Evolutionary conservation across 805 yeast genomes (phyloP).

Genomic region (Lipomyces kockii): DNA sequence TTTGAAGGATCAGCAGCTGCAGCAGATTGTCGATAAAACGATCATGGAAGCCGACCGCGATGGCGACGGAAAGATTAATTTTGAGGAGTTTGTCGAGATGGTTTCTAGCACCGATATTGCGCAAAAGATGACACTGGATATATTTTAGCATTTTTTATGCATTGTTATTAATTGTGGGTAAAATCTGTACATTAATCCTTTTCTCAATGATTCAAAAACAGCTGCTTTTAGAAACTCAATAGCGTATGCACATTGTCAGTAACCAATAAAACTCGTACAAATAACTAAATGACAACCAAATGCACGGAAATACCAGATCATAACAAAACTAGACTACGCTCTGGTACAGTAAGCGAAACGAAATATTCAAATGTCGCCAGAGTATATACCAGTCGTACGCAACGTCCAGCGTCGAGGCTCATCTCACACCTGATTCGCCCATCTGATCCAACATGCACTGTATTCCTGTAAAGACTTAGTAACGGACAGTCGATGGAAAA

Average conservation of each 20-base stretch:
- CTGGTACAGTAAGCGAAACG: no score
- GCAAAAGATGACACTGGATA: conserved; percentile 40
- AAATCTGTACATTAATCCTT: background rate
- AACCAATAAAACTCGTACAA: background rate
- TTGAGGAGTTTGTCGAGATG: conserved; percentile 75
- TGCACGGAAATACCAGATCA: background rate
- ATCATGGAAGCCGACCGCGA: conserved; percentile 90
- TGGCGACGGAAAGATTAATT: conserved; percentile 83
- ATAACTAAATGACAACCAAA: background rate
- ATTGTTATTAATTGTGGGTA: background rate
- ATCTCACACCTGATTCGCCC: background rate
- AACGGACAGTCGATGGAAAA: background rate
- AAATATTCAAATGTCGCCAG: background rate
- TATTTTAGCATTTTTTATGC: conserved; percentile 31
- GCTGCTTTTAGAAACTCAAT: background rate
- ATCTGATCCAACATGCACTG: background rate
- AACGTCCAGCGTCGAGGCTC: background rate
- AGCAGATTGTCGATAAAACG: conserved; percentile 93
- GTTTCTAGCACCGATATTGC: conserved; percentile 46
- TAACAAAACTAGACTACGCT: background rate
- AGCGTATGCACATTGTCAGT: background rate
- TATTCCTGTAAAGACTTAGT: background rate
- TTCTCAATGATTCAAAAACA: background rate
- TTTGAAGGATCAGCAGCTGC: conserved; percentile 82
- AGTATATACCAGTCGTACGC: background rate